A percentile compares a stretch with the other conserved stretches of the same genome.
phyloP scores from a whole-genome alignment of 2,329 filamentous ascomycete species.

The Neonectria hederae region DNA sequence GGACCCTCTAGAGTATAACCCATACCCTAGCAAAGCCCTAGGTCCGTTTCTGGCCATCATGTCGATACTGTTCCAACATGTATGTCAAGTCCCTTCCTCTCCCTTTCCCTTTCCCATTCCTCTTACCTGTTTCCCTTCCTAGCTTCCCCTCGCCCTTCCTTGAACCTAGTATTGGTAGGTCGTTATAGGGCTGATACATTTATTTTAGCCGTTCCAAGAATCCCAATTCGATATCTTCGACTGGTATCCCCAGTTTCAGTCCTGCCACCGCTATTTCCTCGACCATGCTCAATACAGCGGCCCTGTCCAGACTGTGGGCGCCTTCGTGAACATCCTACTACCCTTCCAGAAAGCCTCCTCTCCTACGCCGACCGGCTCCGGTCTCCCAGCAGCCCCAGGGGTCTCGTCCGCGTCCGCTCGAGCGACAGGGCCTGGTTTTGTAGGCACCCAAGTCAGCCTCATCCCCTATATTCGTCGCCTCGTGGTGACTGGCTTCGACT shows the following conservation, averaged over 20 bases:
- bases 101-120: neutral
- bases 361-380: constrained; percentile 52
- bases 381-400: constrained; percentile 24
- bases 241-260: constrained; percentile 92
- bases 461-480: constrained; percentile 91
- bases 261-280: constrained; percentile 89
- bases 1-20: constrained; percentile 7
- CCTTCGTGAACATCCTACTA: constrained; percentile 90
- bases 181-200: constrained; percentile 26
- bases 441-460: constrained; percentile 66
- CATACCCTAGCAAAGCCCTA: constrained; percentile 4
- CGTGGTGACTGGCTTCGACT: constrained; percentile 91
- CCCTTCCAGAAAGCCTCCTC: constrained; percentile 77
- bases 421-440: constrained; percentile 39
- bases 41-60: constrained; percentile 22
- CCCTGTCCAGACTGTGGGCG: constrained; percentile 86
- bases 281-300: constrained; percentile 87
- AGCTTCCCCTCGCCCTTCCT: neutral
- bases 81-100: constrained; percentile 15
- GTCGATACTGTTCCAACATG: constrained; percentile 41
- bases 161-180: neutral
- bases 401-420: constrained; percentile 42
- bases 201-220: constrained; percentile 55
- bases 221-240: constrained; percentile 81
- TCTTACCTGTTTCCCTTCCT: neutral